Evolutionary conservation across 805 yeast species (phyloP).

Genomic region (Sporopachydermia lactativora): DNA sequence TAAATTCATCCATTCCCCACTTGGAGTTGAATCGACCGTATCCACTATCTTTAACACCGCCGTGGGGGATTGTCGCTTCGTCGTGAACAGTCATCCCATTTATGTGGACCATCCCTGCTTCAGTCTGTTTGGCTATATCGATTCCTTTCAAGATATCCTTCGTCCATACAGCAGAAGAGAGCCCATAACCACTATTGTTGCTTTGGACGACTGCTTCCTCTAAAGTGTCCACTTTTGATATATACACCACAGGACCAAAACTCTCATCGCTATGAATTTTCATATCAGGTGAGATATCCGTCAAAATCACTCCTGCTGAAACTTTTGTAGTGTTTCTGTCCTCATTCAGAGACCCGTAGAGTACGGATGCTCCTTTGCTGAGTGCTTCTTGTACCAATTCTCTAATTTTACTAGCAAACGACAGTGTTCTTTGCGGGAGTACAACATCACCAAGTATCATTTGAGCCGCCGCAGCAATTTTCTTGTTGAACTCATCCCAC

Average conservation of each 20-base stretch:
- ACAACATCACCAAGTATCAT: conserved; percentile 54
- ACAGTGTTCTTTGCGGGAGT: conserved; percentile 65
- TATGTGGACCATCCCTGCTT: conserved; percentile 75
- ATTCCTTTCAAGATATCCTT: conserved; percentile 46
- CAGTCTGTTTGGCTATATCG: conserved; percentile 48
- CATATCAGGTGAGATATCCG: conserved; percentile 40
- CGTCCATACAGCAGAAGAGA: conserved; percentile 73
- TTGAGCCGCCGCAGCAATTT: conserved; percentile 49
- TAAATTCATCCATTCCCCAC: conserved; percentile 25
- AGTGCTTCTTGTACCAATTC: conserved; percentile 20
- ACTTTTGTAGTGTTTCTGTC: background rate
- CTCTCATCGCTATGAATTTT: conserved; percentile 59
- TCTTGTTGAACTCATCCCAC: conserved; percentile 44
- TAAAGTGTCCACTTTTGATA: conserved; percentile 46
- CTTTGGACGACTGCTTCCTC: conserved; percentile 58
- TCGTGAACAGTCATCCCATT: conserved; percentile 26
- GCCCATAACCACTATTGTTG: conserved; percentile 57
- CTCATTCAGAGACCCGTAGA: conserved; percentile 12
- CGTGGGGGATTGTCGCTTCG: conserved; percentile 42
- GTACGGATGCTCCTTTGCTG: conserved; percentile 18
- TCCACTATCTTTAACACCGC: conserved; percentile 24
- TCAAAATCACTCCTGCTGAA: no score
- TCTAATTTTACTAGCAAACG: conserved; percentile 46
- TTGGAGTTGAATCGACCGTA: conserved; percentile 22
- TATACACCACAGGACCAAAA: conserved; percentile 67